These are phyloP conservation scores for Meira nashicola DNA, from an alignment of 1,284 basidiomycete genomes.

Conservation along the genomic window DNA sequence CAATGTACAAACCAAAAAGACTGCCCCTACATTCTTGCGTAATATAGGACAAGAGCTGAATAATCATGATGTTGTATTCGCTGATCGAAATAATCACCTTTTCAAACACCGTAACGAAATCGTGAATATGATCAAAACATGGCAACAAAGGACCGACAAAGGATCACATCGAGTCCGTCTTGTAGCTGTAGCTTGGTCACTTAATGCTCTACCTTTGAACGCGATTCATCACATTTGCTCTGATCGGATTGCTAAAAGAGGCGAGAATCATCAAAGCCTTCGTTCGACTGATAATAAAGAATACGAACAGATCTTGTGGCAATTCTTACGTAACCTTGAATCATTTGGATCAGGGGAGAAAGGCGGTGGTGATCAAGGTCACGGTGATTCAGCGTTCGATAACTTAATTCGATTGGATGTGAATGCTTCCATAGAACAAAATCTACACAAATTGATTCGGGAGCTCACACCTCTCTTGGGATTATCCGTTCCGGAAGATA, in stretches of 20 bases:
- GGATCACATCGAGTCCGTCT: slow-evolving; percentile 21
- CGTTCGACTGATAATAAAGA: slow-evolving; percentile 20
- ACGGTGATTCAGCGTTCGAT: slow-evolving; percentile 61
- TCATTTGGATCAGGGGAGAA: slow-evolving; percentile 58
- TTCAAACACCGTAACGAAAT: slow-evolving; percentile 47
- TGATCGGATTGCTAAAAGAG: slow-evolving; percentile 31
- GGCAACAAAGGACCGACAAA: slow-evolving; percentile 5
- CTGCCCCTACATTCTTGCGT: slow-evolving; percentile 70
- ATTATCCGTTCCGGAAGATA: slow-evolving; percentile 14
- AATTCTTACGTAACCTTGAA: slow-evolving; percentile 64
- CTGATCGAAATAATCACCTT: slow-evolving; percentile 51
- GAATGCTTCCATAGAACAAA: slow-evolving; percentile 53
- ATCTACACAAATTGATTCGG: slow-evolving; percentile 17
- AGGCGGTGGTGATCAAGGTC: slow-evolving; percentile 40
- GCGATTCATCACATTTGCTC: slow-evolving; percentile 35
- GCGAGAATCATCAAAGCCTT: slow-evolving; percentile 47
- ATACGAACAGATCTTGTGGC: slow-evolving; percentile 77
- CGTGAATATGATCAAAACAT: slow-evolving; percentile 20
- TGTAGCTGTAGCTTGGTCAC: slow-evolving; percentile 34
- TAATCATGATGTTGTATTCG: slow-evolving; percentile 33
- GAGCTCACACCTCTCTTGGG: slow-evolving; percentile 9
- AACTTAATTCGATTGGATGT: slow-evolving; percentile 65
- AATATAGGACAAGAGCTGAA: slow-evolving; percentile 60
- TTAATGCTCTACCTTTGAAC: slow-evolving; percentile 34
- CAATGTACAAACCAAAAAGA: slow-evolving; percentile 74